Conservation (phyloP, 306 rosid genomes). For the Dryas drummondii region DNA sequence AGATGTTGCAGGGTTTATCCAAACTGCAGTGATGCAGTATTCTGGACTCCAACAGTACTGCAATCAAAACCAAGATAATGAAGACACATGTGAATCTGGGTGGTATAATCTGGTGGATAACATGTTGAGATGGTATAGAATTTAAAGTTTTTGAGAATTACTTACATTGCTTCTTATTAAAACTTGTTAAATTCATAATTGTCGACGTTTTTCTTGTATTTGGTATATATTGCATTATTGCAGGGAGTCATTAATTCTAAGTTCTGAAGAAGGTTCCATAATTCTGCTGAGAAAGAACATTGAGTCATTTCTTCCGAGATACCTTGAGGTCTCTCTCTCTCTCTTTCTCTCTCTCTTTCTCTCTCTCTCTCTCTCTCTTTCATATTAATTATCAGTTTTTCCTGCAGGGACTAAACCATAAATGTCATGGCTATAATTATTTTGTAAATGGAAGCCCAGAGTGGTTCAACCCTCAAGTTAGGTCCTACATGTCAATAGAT, state of each 20-base stretch:
- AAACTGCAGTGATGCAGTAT: too few relatives aligned
- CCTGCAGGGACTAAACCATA: neutral
- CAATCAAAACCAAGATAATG: too few relatives aligned
- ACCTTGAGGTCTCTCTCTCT: neutral
- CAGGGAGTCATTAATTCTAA: conserved; percentile 6
- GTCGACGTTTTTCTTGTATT: too few relatives aligned
- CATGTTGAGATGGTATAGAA: too few relatives aligned
- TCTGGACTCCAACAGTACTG: too few relatives aligned
- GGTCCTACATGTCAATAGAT: neutral
- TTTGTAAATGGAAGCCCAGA: neutral
- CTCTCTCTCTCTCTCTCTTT: neutral
- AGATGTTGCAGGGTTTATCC: neutral
- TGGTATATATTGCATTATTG: neutral
- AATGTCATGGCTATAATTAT: neutral
- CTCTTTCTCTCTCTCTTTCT: neutral
- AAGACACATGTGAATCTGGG: too few relatives aligned
- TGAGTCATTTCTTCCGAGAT: neutral
- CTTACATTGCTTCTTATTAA: too few relatives aligned
- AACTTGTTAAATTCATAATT: too few relatives aligned
- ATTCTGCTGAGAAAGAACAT: neutral
- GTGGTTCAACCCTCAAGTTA: neutral
- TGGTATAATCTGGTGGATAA: too few relatives aligned
- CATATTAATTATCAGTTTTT: neutral
- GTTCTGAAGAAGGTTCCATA: neutral
- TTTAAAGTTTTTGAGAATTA: too few relatives aligned